Percentiles rank a stretch among this genome's conserved stretches.
phyloP scores from a whole-genome alignment of 2,329 filamentous ascomycete species.

The Raffaelea arxii region DNA sequence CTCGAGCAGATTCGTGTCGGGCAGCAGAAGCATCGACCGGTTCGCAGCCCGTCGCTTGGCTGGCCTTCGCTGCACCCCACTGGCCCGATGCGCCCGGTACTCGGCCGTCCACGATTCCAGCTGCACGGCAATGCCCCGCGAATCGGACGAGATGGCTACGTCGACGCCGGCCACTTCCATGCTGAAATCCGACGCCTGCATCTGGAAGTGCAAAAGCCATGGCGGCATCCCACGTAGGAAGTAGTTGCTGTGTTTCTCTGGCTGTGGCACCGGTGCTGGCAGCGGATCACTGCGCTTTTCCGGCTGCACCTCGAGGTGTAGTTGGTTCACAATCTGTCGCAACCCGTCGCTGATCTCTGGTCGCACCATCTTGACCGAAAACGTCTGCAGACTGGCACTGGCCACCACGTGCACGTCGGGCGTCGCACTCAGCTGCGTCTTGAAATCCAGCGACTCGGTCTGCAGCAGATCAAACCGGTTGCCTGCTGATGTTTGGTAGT shows the following conservation, averaged over 20 bases:
- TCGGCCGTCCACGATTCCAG: constrained; percentile 81
- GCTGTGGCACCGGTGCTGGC: constrained; percentile 34
- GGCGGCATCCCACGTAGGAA: constrained; percentile 69
- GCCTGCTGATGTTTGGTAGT: constrained; percentile 83
- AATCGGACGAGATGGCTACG: constrained; percentile 68
- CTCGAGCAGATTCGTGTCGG: constrained; percentile 55
- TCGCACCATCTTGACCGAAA: constrained; percentile 80
- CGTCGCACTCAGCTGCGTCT: constrained; percentile 72
- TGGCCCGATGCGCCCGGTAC: constrained; percentile 73
- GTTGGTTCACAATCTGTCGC: constrained; percentile 79
- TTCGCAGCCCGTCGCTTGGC: constrained; percentile 65
- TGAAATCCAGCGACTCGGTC: constrained; percentile 81
- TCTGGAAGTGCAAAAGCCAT: constrained; percentile 75
- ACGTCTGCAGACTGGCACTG: constrained; percentile 72
- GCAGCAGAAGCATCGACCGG: constrained; percentile 52
- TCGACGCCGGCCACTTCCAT: constrained; percentile 87
- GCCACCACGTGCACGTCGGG: constrained; percentile 78
- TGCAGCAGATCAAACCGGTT: constrained; percentile 78
- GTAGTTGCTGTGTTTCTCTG: constrained; percentile 28
- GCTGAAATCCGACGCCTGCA: constrained; percentile 83
- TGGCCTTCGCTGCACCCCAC: constrained; percentile 48
- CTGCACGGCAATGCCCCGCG: constrained; percentile 75
- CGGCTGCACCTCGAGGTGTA: constrained; percentile 60
- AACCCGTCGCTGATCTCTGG: constrained; percentile 89
- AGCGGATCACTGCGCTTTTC: constrained; percentile 44